Evolutionary conservation across 1,139 yeast genomes (phyloP), one percentile per base, ranked within the genome.

Genomic region (Hemisphaericaspora subhashii): DNA sequence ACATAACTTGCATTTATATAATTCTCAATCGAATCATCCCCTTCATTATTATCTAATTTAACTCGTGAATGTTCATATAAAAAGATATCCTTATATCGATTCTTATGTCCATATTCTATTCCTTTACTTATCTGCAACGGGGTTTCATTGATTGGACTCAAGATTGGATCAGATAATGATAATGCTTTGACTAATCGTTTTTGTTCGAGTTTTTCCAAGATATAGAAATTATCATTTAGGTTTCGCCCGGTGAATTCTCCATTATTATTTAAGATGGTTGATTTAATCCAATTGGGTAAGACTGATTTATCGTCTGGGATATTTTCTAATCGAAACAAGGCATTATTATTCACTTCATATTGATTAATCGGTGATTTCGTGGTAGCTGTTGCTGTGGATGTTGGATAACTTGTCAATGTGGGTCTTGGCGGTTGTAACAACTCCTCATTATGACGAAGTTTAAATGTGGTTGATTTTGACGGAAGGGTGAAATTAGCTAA

Each of bases 51-150:
- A 41, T 40, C 59, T 50, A 60, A 62, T 46, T 72, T 75, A 13
- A 88, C 96, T 42, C 95, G 66, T 10, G 92, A 77, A 53, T 85
- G 89, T 50, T 85, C 92, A 58, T 79, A 87, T n/a, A 94, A 83
- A 51, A 86, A 74, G 36, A 87, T 84, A 56, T 87, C 89, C 46
- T 85, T 81, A 63, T 87, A 87, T 42, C 96, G 62, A 59, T 87
- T 87, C 57, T 86, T 81, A 47, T 72, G 68, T 12, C 95, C 94
- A 42, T 74, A 73, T 57, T 86, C 95, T 38, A 86, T 77, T 2
- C 95, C 95, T 20, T 62, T 50, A 46, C 68, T 64, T 30, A 71
- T 63, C 8, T 52, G 49, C 9, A 66, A 64, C 18, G 54, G 43
- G 37, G 44, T 39, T 35, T 44, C 45, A 23, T 39, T 42, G 11